Evolutionary conservation across 768 basidiomycete species (phyloP), one percentile per base, ranked within the genome.

Genomic region (Albatrellus ellisii): DNA sequence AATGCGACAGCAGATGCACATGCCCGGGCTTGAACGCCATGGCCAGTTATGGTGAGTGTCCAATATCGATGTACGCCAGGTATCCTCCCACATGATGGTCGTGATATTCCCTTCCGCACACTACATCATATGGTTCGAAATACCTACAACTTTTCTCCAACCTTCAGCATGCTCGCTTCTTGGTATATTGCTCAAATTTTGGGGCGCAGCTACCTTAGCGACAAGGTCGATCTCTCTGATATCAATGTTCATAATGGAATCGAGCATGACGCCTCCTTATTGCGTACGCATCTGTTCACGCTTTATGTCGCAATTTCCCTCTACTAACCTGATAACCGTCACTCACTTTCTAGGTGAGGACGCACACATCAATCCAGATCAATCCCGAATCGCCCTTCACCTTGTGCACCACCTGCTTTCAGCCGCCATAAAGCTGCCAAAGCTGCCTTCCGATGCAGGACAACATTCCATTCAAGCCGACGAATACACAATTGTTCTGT

Each of bases 1-100:
- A 74, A 7, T 73, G 72, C 1, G 83, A 86, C 49, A 84, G 82
- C 51, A 66, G 85, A 2, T 72, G 73, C 46, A 71, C 77, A 1
- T 87, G 84, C 48, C 84, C 84, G 1, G 82, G 71, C 10, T 55
- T 88, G 45, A 88, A 89, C 49, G 78, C 81, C 0, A 64, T 89
- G 72, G 82, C 85, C 6, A 88, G 87, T 55, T 84, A 88, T 46
- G 86, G 85, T 85, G 29, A 15, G 44, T 18, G 47, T 2, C 12
- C 3, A 8, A n/a, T 18, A 18, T 3, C n/a, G 4, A 27, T 35
- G 6, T n/a, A 15, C 14, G 26, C 2, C 33, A 63, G 62, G 61
- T 11, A 65, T 74, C 39, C 41, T 74, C 21, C 54, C 86, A 0
- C 79, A 63, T 31, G 70, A 74, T 64, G 86, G 86, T n/a, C 74